Evolutionary conservation across 108 stramenopile genomes (phyloP).

Genomic region (Stephanodiscus minutulus): DNA sequence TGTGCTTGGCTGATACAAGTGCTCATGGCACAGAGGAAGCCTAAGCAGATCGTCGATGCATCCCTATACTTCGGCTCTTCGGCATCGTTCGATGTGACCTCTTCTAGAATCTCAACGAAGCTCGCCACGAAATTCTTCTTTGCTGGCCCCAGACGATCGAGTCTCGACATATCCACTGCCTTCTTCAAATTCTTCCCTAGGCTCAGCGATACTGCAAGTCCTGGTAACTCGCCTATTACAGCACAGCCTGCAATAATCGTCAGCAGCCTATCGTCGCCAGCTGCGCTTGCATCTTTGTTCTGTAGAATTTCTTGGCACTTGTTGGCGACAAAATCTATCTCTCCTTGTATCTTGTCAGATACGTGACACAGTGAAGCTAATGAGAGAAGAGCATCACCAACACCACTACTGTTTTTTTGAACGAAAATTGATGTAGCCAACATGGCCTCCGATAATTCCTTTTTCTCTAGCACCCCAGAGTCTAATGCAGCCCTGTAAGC

Average conservation of each 20-base stretch:
- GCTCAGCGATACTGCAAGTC: no score
- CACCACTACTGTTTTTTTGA: slow-evolving; percentile 1
- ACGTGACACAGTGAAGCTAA: slow-evolving; percentile 27
- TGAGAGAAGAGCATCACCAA: slow-evolving; percentile 29
- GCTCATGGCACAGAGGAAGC: slow-evolving; percentile 40
- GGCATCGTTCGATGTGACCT: slow-evolving; percentile 11
- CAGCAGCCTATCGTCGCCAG: slow-evolving; percentile 30
- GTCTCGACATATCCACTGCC: no score
- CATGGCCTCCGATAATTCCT: slow-evolving; percentile 37
- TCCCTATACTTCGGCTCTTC: slow-evolving; percentile 28
- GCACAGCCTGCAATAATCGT: slow-evolving; percentile 20
- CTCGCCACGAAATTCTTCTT: slow-evolving; percentile 27
- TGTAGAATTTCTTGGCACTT: slow-evolving; percentile 17
- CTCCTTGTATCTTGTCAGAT: slow-evolving; percentile 14
- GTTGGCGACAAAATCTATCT: slow-evolving; percentile 15
- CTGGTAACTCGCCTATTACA: slow-evolving; percentile 33
- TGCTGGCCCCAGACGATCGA: no score
- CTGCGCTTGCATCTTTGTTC: neutral
- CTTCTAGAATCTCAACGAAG: slow-evolving; percentile 15
- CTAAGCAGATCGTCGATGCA: slow-evolving; percentile 28
- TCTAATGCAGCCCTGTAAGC: slow-evolving; percentile 39
- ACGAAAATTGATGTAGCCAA: neutral
- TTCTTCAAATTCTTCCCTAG: no score
- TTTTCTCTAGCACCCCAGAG: slow-evolving; percentile 31
- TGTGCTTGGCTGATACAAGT: neutral